Base-by-base conservation (phyloP, 2,329 filamentous ascomycete genomes). In the Diatrype stigma region DNA sequence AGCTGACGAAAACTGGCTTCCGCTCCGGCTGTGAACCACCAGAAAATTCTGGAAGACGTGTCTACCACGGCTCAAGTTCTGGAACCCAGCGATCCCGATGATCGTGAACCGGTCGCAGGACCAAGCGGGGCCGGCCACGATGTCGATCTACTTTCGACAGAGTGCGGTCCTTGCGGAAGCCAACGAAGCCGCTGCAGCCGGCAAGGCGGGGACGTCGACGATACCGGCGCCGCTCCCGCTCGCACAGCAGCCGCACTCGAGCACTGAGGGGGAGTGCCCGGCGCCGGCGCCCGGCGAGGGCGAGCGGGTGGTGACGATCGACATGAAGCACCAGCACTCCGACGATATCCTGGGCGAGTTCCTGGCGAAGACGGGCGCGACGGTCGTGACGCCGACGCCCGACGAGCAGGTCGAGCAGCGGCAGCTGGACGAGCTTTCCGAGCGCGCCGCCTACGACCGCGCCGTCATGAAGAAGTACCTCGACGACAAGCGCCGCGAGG, bases 11-110 rank as follows among this genome's bases (percentile, higher is more conserved):
- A 19, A 22, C n/a, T n/a, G n/a, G n/a, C n/a, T n/a, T n/a, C n/a
- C n/a, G n/a, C n/a, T n/a, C n/a, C n/a, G 17, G 10, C 37, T 6
- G 63, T 45, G 57, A 63, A n/a, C n/a, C n/a, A n/a, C n/a, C 58
- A 96, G 92, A 64, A 90, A 90, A 74, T 96, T 99, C 80, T 96
- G 90, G 89, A 84, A 81, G 57, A 77, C 85, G 54, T 87, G 85
- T 67, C 84, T 97, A 45, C 89, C 90, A 21, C 84, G 90, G 51
- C 78, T 99, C 59, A 96, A 99, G 78, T 99, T 86, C 75, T 87
- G 96, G 78, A 99, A 99, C 69, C 94, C 94, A 1, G 74, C 84
- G 12, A 70, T 96, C 44, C 83, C 87, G 42, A 95, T 97, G 80
- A 85, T 89, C 52, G 82, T 96, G 62, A 86, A 87, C 69, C 87